phyloP scores from a whole-genome alignment of 257 asterid genomes.

The Anisodus tanguticus region DNA sequence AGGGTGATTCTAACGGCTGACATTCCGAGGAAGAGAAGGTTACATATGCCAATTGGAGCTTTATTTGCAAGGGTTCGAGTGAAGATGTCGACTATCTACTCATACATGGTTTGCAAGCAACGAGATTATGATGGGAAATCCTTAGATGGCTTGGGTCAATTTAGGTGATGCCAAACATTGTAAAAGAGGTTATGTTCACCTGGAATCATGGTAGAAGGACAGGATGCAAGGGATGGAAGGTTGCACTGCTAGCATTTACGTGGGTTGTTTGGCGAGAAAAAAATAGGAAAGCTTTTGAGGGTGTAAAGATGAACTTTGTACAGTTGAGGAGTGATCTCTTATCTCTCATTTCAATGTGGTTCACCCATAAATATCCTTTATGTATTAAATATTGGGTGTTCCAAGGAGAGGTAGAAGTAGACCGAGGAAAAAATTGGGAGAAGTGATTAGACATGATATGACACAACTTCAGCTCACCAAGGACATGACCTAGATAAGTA shows the following conservation, averaged over 20 bases:
- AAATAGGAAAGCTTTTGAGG: not conserved
- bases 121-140: not conserved
- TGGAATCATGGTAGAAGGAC: not conserved
- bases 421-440: too few species aligned
- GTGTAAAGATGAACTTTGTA: not conserved
- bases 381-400: not conserved
- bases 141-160: not conserved
- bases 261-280: not conserved
- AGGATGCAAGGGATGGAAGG: not conserved
- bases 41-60: too few species aligned
- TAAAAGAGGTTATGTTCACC: not conserved
- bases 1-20: too few species aligned
- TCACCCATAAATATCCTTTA: not conserved
- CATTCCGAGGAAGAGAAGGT: too few species aligned
- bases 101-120: not conserved
- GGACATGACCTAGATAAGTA: too few species aligned
- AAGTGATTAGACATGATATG: too few species aligned
- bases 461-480: too few species aligned
- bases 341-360: not conserved
- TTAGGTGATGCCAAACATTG: not conserved
- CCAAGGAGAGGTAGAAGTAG: too few species aligned
- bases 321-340: not conserved
- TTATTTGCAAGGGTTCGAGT: too few species aligned
- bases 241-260: not conserved
- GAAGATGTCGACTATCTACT: not conserved